A percentile compares a stretch with the other conserved stretches of the same genome.
These are phyloP conservation scores for Choricystis sp. DNA, from an alignment of 139 green algal genomes.

Conservation along the genomic window DNA sequence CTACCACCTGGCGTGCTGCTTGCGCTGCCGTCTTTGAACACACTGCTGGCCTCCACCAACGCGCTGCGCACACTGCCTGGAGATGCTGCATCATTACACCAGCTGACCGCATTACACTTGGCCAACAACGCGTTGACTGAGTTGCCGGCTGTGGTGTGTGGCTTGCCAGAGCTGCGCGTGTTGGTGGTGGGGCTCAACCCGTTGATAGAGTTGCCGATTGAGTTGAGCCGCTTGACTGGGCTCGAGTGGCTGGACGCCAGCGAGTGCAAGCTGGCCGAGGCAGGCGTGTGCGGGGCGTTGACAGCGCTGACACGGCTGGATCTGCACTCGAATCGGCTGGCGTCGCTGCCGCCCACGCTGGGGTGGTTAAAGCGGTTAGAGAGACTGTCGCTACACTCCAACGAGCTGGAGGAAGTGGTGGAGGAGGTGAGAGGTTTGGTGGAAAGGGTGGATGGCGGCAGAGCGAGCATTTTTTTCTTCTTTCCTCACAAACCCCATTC, in stretches of 20 bases:
- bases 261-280: not conserved
- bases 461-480: too few relatives aligned
- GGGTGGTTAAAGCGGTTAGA: too few relatives aligned
- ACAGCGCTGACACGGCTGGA: not conserved
- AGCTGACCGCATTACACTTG: not conserved
- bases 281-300: not conserved
- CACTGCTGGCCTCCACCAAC: not conserved
- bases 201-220: not conserved
- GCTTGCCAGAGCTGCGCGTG: not conserved
- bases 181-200: not conserved
- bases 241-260: not conserved
- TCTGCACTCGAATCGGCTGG: not conserved
- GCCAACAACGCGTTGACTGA: not conserved
- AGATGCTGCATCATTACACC: not conserved
- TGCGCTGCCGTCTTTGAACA: not conserved
- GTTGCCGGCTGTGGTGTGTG: not conserved
- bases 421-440: too few relatives aligned
- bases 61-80: not conserved
- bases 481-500: too few relatives aligned
- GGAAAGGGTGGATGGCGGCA: too few relatives aligned
- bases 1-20: not conserved
- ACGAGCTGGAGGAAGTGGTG: too few relatives aligned
- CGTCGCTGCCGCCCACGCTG: too few relatives aligned
- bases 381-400: too few relatives aligned
- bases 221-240: not conserved